Percentiles rank a stretch among this genome's conserved stretches.
phyloP scores from a whole-genome alignment of 331 rosid genomes.

The Cydonia oblonga region DNA sequence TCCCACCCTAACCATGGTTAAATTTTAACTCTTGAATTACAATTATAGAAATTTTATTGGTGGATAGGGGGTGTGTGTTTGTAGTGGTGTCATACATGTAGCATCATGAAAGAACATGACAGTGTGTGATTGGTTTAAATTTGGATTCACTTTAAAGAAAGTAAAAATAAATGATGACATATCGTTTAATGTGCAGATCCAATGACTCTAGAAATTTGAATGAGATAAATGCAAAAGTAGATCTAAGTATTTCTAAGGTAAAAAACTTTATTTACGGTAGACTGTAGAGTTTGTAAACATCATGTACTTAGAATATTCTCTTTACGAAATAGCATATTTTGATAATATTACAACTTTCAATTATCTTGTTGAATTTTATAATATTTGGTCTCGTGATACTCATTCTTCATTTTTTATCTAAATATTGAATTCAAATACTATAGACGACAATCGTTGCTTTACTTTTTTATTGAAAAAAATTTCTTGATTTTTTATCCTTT shows the following conservation, averaged over 20 bases:
- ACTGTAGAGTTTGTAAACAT: neutral
- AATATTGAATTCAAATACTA: no score
- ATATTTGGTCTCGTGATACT: neutral
- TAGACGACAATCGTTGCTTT: no score
- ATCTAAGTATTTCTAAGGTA: neutral
- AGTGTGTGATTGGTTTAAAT: neutral
- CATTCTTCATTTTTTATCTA: no score
- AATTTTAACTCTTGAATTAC: constrained; percentile 6
- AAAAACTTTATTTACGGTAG: neutral
- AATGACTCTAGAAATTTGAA: neutral
- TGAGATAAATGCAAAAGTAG: neutral
- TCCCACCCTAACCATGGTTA: constrained; percentile 13
- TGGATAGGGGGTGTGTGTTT: neutral
- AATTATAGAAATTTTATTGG: neutral
- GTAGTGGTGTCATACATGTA: neutral
- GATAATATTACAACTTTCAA: neutral
- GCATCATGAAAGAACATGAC: neutral
- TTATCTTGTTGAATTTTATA: neutral
- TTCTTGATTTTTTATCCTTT: no score
- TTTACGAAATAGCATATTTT: neutral
- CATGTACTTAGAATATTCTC: neutral
- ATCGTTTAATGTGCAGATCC: neutral
- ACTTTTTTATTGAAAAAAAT: no score
- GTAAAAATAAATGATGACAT: neutral
- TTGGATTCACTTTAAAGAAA: neutral